phyloP scores from a whole-genome alignment of 116 monocot species.

The Iris pallida region DNA sequence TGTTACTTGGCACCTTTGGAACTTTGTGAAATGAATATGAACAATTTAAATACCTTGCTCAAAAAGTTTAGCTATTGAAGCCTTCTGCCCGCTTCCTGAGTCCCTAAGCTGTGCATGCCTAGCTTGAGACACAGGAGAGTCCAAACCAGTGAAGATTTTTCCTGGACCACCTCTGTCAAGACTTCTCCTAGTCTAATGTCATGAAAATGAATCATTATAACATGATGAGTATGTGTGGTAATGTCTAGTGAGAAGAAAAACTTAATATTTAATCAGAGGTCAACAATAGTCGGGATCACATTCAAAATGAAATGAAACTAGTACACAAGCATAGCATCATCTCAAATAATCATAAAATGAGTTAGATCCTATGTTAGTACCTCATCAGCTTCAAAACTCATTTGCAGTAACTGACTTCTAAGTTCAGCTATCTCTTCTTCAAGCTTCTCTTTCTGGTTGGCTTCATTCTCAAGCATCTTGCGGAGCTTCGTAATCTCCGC shows the following conservation, averaged over 20 bases:
- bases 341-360: neutral
- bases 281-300: neutral
- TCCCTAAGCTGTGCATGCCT: conserved; percentile 47
- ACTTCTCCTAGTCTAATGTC: conserved; percentile 61
- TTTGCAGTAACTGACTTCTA: conserved; percentile 60
- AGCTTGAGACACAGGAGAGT: conserved; percentile 65
- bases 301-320: neutral
- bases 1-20: too few species aligned
- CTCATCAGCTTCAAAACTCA: conserved; percentile 87
- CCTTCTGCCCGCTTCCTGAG: conserved; percentile 65
- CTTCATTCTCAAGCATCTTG: conserved; percentile 83
- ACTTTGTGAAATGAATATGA: too few species aligned
- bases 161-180: conserved; percentile 63
- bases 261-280: neutral
- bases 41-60: conserved; percentile 52
- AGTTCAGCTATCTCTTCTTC: conserved; percentile 83
- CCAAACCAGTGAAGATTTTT: conserved; percentile 54
- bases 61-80: conserved; percentile 77
- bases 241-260: conserved; percentile 1
- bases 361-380: conserved; percentile 18
- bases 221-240: neutral
- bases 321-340: neutral
- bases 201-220: conserved; percentile 10
- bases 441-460: conserved; percentile 73
- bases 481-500: conserved; percentile 66